A percentile compares a stretch with the other conserved stretches of the same genome.
phyloP scores from a whole-genome alignment of 83 land plant genomes.

The Picea abies region DNA sequence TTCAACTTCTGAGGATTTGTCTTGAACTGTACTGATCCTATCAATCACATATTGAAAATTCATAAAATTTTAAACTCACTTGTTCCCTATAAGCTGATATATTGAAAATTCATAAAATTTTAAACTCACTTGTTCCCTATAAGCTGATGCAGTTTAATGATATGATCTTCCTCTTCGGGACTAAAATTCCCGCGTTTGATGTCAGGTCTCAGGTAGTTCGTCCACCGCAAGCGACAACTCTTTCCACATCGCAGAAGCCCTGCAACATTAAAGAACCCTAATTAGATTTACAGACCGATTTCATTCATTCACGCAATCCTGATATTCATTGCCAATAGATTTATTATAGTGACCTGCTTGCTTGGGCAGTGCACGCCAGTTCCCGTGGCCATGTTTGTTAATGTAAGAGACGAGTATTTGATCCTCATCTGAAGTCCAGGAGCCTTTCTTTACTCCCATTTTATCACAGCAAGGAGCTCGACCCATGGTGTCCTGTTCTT shows the following conservation, averaged over 20 bases:
- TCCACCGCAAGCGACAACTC: constrained; percentile 19
- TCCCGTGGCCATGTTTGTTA: background rate
- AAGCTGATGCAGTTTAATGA: constrained; percentile 7
- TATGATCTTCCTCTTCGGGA: background rate
- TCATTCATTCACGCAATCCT: no score
- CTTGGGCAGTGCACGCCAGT: background rate
- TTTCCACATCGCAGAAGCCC: constrained; percentile 18
- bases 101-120: no score
- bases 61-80: background rate
- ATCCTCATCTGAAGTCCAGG: background rate
- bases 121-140: no score
- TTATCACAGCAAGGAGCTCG: constrained; percentile 1
- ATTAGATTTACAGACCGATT: no score
- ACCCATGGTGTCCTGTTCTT: background rate
- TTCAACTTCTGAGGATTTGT: no score
- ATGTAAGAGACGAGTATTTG: background rate
- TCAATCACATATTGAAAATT: no score
- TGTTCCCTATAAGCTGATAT: constrained; percentile 9
- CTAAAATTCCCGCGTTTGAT: constrained; percentile 15
- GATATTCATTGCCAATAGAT: no score
- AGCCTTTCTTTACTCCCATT: background rate
- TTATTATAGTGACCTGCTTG: background rate
- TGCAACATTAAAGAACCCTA: background rate
- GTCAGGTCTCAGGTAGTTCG: constrained; percentile 12
- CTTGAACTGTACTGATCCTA: no score